Conservation (phyloP, 2,329 filamentous ascomycete genomes). For the Ceratocystis cubensis region DNA sequence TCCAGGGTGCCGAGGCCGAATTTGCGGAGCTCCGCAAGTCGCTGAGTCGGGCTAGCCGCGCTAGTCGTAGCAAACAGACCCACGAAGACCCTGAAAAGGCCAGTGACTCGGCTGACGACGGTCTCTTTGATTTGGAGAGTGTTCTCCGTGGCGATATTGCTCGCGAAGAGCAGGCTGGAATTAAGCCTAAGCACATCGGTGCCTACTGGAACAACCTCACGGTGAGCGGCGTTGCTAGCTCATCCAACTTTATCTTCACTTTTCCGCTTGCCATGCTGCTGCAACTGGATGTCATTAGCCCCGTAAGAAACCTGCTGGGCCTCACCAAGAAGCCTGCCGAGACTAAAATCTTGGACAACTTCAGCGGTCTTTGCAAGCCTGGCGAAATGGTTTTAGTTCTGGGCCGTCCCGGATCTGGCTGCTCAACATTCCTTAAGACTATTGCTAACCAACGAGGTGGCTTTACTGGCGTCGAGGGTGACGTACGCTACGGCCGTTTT, state of each 20-base stretch:
- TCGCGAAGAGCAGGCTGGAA: constrained; percentile 63
- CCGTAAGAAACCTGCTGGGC: constrained; percentile 50
- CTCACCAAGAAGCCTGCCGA: constrained; percentile 55
- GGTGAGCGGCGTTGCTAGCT: constrained; percentile 61
- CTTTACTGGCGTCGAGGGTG: constrained; percentile 46
- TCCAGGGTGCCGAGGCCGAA: constrained; percentile 55
- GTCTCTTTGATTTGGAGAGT: constrained; percentile 60
- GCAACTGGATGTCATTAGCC: constrained; percentile 63
- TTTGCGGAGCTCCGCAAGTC: constrained; percentile 55
- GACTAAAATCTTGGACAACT: constrained; percentile 59
- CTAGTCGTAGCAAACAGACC: constrained; percentile 32
- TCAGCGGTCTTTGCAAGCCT: constrained; percentile 57
- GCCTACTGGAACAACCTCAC: constrained; percentile 68
- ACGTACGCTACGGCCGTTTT: constrained; percentile 67
- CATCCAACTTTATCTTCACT: constrained; percentile 58
- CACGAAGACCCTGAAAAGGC: constrained; percentile 47
- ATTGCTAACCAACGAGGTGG: constrained; percentile 53
- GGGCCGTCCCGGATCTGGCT: constrained; percentile 61
- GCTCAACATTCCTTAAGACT: constrained; percentile 55
- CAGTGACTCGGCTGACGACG: constrained; percentile 32
- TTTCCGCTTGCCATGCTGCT: constrained; percentile 66
- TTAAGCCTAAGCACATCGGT: constrained; percentile 66
- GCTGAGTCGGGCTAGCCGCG: constrained; percentile 44
- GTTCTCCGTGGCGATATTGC: constrained; percentile 58
- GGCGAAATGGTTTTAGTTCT: constrained; percentile 84